phyloP scores from a whole-genome alignment of 1,284 basidiomycete genomes.

The Leccinum griseonigrum region DNA sequence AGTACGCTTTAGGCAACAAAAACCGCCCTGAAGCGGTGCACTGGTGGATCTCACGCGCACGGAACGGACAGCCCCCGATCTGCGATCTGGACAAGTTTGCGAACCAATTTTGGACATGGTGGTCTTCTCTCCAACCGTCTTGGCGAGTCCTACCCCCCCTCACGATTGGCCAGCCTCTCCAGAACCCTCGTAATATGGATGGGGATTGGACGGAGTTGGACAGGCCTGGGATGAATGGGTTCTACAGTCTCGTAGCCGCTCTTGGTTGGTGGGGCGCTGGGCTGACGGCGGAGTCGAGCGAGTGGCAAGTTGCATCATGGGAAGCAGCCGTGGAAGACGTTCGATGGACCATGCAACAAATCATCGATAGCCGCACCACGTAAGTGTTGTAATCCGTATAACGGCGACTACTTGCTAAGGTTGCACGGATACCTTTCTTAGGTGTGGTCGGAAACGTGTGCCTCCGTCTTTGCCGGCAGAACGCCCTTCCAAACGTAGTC shows the following conservation, averaged over 20 bases:
- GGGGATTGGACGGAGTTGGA: neutral
- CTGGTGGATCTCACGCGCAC: neutral
- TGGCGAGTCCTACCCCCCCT: neutral
- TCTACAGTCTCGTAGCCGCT: neutral
- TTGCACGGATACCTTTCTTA: too few species aligned
- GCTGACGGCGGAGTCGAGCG: neutral
- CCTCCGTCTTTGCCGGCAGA: too few species aligned
- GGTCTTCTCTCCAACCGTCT: neutral
- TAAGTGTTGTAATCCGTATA: neutral
- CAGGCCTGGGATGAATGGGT: neutral
- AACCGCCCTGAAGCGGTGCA: neutral
- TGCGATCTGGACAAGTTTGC: neutral
- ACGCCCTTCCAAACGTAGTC: too few species aligned
- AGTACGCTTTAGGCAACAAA: neutral
- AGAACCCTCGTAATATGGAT: neutral
- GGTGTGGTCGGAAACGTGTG: too few species aligned
- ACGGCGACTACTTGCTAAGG: neutral
- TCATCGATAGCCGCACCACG: neutral
- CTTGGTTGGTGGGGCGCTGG: neutral
- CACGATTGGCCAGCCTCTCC: neutral
- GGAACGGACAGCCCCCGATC: neutral
- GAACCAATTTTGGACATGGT: neutral
- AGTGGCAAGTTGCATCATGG: neutral
- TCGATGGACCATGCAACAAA: neutral
- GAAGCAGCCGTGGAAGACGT: neutral